These are phyloP conservation scores for Suhomyces kunorum DNA, from an alignment of 1,139 yeast genomes.

Conservation along the genomic window DNA sequence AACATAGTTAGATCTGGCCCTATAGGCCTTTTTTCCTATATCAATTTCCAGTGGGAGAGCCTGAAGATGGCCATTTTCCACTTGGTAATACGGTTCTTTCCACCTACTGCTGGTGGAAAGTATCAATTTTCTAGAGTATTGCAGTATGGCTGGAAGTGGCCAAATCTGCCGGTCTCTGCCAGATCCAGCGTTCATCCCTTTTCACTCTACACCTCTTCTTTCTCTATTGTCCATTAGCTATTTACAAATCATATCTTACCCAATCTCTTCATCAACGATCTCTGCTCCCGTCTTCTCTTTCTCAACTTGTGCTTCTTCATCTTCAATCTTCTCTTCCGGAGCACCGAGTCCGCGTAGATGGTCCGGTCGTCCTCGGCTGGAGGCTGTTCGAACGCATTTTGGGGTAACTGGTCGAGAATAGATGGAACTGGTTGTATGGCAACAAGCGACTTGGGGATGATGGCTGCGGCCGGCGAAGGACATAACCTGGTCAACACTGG, in stretches of 20 bases:
- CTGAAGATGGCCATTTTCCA: too few species aligned
- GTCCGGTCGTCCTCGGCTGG: slow-evolving; percentile 22
- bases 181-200: neutral
- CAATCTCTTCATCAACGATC: slow-evolving; percentile 59
- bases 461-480: slow-evolving; percentile 8
- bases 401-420: slow-evolving; percentile 12
- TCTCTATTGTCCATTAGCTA: slow-evolving; percentile 6
- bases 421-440: slow-evolving; percentile 7
- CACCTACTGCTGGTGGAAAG: too few species aligned
- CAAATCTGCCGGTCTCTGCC: too few species aligned
- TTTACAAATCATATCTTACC: slow-evolving; percentile 38
- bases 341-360: slow-evolving; percentile 56
- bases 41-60: too few species aligned
- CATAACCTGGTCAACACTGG: slow-evolving; percentile 5
- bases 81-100: too few species aligned
- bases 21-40: too few species aligned
- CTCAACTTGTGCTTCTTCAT: slow-evolving; percentile 74
- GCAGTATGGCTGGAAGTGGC: too few species aligned
- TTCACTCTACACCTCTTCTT: neutral
- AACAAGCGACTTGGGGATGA: neutral
- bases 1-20: too few species aligned
- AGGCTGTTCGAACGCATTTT: slow-evolving; percentile 6
- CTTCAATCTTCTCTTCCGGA: slow-evolving; percentile 68
- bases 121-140: too few species aligned
- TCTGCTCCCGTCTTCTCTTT: slow-evolving; percentile 68